A percentile compares a stretch with the other conserved stretches of the same genome.
Conservation (phyloP, 352 stramenopile species). For the Globisporangium ultimum region DNA sequence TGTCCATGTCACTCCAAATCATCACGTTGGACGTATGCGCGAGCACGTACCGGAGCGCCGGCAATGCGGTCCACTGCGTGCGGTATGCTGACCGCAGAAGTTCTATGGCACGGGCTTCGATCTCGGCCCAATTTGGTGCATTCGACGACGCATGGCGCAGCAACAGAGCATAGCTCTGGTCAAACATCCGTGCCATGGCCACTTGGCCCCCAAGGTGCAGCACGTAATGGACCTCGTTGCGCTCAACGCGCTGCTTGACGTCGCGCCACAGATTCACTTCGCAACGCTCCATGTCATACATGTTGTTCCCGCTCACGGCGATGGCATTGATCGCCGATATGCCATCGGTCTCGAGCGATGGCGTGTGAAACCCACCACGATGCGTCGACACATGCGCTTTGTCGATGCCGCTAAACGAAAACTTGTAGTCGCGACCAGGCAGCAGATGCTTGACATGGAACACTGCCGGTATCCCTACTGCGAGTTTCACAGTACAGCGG, state of each 20-base stretch:
- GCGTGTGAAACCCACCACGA: slow-evolving; percentile 44
- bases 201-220: slow-evolving; percentile 76
- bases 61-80: slow-evolving; percentile 57
- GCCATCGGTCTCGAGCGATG: slow-evolving; percentile 24
- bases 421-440: slow-evolving; percentile 45
- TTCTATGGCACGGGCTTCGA: slow-evolving; percentile 51
- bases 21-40: slow-evolving; percentile 74
- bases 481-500: slow-evolving; percentile 17
- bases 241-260: slow-evolving; percentile 32
- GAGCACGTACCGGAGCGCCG: slow-evolving; percentile 47
- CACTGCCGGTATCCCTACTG: slow-evolving; percentile 27
- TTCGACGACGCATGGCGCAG: slow-evolving; percentile 38
- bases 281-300: slow-evolving; percentile 38
- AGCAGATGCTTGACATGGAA: slow-evolving; percentile 46
- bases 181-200: slow-evolving; percentile 60
- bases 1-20: slow-evolving; percentile 75
- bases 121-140: slow-evolving; percentile 27
- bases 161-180: slow-evolving; percentile 59
- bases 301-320: slow-evolving; percentile 49
- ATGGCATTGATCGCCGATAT: slow-evolving; percentile 20
- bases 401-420: slow-evolving; percentile 58
- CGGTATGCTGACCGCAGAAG: slow-evolving; percentile 61
- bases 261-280: slow-evolving; percentile 49
- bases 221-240: slow-evolving; percentile 31
- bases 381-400: slow-evolving; percentile 29